Evolutionary conservation across 352 stramenopile species (phyloP).

Genomic region (Phytopythium cucurbitacearum): DNA sequence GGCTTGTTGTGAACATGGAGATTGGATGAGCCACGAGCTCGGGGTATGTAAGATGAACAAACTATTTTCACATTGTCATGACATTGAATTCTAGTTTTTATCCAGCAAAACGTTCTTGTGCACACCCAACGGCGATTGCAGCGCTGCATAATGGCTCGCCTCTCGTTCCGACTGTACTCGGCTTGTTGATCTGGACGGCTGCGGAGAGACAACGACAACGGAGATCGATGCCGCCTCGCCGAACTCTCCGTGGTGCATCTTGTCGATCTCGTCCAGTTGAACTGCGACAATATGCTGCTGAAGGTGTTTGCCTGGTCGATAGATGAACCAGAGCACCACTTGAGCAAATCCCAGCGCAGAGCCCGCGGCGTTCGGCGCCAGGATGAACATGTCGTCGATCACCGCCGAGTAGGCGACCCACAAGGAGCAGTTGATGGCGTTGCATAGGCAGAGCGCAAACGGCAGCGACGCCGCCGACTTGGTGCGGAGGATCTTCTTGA

Average conservation of each 20-base stretch:
- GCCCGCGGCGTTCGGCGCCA: constrained; percentile 18
- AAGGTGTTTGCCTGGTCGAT: constrained; percentile 12
- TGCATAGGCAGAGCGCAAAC: constrained; percentile 18
- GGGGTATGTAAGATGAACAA: no score
- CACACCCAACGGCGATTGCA: background rate
- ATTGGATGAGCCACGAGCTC: no score
- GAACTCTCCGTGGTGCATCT: constrained; percentile 1
- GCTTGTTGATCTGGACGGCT: background rate
- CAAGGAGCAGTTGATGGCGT: constrained; percentile 18
- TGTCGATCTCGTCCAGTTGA: constrained; percentile 4
- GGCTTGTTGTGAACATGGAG: no score
- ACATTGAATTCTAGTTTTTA: background rate
- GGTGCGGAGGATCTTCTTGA: constrained; percentile 19
- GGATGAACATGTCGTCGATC: constrained; percentile 22
- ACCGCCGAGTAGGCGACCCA: constrained; percentile 18
- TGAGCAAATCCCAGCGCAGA: constrained; percentile 11
- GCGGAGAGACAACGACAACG: background rate
- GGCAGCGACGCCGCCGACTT: constrained; percentile 26
- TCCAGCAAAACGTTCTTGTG: background rate
- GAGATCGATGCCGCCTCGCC: constrained; percentile 4
- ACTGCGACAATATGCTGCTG: background rate
- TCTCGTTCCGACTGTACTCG: background rate
- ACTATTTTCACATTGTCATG: background rate
- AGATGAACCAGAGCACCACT: constrained; percentile 20
- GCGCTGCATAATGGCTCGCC: background rate